phyloP scores from a whole-genome alignment of 352 stramenopile species.

The Phytopythium helicoides region DNA sequence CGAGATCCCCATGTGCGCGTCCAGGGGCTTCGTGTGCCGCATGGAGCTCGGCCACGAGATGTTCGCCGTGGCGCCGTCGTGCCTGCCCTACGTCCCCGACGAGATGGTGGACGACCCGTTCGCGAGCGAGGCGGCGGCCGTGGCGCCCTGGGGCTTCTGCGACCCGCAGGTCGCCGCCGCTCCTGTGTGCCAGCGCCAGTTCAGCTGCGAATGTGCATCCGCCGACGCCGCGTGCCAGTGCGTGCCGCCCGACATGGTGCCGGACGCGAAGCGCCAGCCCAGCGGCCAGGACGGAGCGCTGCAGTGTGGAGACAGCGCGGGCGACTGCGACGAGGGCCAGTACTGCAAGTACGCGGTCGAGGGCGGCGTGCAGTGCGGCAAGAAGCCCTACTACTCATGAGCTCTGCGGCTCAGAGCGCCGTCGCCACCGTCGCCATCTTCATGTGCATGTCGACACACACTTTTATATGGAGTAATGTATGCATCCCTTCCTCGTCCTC shows the following conservation, averaged over 20 bases:
- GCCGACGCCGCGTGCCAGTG: conserved; percentile 16
- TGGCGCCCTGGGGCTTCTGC: conserved; percentile 30
- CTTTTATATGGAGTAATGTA: background rate
- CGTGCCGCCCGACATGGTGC: conserved; percentile 36
- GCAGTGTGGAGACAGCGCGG: conserved; percentile 17
- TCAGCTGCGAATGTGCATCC: conserved; percentile 25
- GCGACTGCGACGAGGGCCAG: conserved; percentile 19
- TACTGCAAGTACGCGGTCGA: conserved; percentile 44
- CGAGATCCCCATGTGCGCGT: conserved; percentile 40
- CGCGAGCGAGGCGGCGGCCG: conserved; percentile 23
- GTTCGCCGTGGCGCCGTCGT: conserved; percentile 30
- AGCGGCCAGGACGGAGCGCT: conserved; percentile 15
- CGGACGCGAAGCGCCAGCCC: conserved; percentile 1
- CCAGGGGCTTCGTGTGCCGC: conserved; percentile 40
- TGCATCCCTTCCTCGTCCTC: background rate
- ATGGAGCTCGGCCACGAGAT: conserved; percentile 42
- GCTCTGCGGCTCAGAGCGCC: no score
- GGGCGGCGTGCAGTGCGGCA: conserved; percentile 28
- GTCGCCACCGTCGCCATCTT: background rate
- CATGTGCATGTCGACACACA: no score
- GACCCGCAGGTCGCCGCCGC: conserved; percentile 30
- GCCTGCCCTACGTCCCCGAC: conserved; percentile 30
- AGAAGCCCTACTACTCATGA: conserved; percentile 42
- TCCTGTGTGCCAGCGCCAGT: conserved; percentile 38
- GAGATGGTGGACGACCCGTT: conserved; percentile 33